Conservation (phyloP, 257 asterid genomes). For the Thymus quinquecostatus region DNA sequence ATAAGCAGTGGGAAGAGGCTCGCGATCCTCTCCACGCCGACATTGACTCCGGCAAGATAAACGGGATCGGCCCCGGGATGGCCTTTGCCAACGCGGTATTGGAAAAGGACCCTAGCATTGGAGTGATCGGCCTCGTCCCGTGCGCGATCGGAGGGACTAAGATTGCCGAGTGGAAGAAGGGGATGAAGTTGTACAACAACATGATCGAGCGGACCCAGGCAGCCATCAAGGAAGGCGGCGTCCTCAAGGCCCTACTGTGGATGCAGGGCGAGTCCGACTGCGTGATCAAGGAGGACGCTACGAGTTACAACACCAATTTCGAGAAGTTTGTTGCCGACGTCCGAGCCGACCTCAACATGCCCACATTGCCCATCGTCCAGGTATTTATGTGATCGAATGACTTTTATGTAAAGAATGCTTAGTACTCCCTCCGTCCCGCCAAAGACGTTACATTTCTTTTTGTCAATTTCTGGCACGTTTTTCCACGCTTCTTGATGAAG, state of each 20-base stretch:
- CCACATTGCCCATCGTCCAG: constrained; percentile 46
- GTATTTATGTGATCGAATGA: constrained; percentile 15
- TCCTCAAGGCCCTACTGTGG: constrained; percentile 56
- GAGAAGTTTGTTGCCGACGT: constrained; percentile 44
- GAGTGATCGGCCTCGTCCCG: constrained; percentile 75
- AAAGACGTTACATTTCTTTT: no score
- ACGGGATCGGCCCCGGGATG: constrained; percentile 96
- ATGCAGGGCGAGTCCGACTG: constrained; percentile 80
- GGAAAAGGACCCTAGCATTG: constrained; percentile 43
- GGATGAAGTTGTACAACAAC: constrained; percentile 45
- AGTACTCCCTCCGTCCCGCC: no score
- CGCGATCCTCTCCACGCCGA: constrained; percentile 80
- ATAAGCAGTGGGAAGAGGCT: constrained; percentile 57
- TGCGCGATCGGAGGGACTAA: constrained; percentile 74
- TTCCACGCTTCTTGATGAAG: no score
- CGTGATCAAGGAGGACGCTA: constrained; percentile 28
- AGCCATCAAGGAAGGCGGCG: constrained; percentile 49
- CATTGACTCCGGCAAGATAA: constrained; percentile 51
- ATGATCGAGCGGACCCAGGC: constrained; percentile 45
- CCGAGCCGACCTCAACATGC: constrained; percentile 42
- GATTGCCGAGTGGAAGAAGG: constrained; percentile 54
- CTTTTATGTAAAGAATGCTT: no score
- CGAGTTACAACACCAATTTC: constrained; percentile 40
- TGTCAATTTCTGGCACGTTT: no score
- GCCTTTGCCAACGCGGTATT: constrained; percentile 58